A percentile compares a stretch with the other conserved stretches of the same genome.
These are phyloP conservation scores for Plasmodium inui DNA, from an alignment of 169 alveolate species.

Conservation along the genomic window DNA sequence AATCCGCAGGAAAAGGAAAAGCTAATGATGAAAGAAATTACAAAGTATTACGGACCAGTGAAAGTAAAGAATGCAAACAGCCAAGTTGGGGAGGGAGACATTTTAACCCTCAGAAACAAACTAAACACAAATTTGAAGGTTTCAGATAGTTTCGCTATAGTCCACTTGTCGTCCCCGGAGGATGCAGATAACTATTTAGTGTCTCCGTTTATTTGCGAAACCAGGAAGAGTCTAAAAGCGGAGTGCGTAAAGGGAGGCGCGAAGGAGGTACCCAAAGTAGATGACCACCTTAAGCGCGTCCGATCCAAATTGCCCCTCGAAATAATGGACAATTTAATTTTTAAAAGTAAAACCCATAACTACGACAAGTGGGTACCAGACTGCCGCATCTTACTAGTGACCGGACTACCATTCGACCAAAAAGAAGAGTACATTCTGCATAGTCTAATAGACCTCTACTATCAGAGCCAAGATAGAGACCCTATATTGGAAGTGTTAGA, in stretches of 20 bases:
- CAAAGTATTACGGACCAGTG: slow-evolving; percentile 53
- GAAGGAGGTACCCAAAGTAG: background rate
- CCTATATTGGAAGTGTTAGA: slow-evolving; percentile 19
- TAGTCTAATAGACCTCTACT: slow-evolving; percentile 31
- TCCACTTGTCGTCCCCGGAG: slow-evolving; percentile 17
- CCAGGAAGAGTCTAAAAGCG: background rate
- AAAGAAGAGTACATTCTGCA: background rate
- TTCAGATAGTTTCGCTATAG: background rate
- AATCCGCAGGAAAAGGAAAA: background rate
- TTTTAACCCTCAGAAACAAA: slow-evolving; percentile 1
- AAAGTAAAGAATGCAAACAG: slow-evolving; percentile 11
- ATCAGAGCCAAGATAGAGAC: slow-evolving; percentile 3
- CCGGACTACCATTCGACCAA: slow-evolving; percentile 21
- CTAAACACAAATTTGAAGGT: slow-evolving; percentile 26
- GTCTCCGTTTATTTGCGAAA: slow-evolving; percentile 25
- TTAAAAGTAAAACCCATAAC: slow-evolving; percentile 40
- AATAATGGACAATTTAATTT: slow-evolving; percentile 20
- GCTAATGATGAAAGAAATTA: background rate
- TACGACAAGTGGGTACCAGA: slow-evolving; percentile 47
- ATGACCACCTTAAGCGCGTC: background rate
- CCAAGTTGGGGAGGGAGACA: background rate
- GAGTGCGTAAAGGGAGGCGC: background rate
- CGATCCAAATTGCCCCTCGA: slow-evolving; percentile 27
- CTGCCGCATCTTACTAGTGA: slow-evolving; percentile 19
- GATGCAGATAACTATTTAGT: slow-evolving; percentile 6